Conservation (phyloP, 1,284 basidiomycete genomes). For the Sporisorium sorghi region DNA sequence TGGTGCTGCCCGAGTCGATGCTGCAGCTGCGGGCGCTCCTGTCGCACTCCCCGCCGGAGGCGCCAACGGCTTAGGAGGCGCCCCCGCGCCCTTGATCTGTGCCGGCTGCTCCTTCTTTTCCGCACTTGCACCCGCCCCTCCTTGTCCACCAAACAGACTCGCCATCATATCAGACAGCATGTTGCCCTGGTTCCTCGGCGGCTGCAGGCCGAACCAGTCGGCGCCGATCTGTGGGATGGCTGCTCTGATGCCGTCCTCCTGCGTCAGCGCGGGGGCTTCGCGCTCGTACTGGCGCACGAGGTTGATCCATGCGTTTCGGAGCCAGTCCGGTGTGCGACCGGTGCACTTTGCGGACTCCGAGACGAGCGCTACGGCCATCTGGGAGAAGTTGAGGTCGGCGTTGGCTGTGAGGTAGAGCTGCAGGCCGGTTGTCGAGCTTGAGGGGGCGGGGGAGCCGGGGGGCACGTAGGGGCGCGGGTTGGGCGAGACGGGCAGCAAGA, state of each 20-base stretch:
- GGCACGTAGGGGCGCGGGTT: constrained; percentile 65
- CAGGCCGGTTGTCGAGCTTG: constrained; percentile 2
- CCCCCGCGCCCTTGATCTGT: constrained; percentile 21
- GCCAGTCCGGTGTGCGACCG: constrained; percentile 37
- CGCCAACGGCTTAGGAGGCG: constrained; percentile 12
- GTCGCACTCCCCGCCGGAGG: background rate
- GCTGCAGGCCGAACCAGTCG: constrained; percentile 52
- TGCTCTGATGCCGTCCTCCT: constrained; percentile 34
- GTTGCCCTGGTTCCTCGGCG: constrained; percentile 37
- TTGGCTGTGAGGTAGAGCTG: constrained; percentile 63
- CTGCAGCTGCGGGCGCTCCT: background rate
- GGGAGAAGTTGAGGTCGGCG: constrained; percentile 64
- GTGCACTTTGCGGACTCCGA: constrained; percentile 35
- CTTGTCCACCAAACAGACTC: constrained; percentile 43
- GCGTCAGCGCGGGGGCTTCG: constrained; percentile 47
- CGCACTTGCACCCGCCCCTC: constrained; percentile 11
- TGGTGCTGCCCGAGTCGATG: constrained; percentile 1
- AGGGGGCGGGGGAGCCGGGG: constrained; percentile 34
- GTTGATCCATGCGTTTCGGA: constrained; percentile 47
- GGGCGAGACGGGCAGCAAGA: constrained; percentile 64
- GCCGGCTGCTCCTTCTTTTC: constrained; percentile 6
- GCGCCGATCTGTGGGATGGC: constrained; percentile 43
- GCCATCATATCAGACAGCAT: constrained; percentile 62
- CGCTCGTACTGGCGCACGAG: constrained; percentile 53
- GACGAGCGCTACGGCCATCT: constrained; percentile 61